Conservation (phyloP, 2,329 filamentous ascomycete species). For the Pseudofabraea citricarpa region DNA sequence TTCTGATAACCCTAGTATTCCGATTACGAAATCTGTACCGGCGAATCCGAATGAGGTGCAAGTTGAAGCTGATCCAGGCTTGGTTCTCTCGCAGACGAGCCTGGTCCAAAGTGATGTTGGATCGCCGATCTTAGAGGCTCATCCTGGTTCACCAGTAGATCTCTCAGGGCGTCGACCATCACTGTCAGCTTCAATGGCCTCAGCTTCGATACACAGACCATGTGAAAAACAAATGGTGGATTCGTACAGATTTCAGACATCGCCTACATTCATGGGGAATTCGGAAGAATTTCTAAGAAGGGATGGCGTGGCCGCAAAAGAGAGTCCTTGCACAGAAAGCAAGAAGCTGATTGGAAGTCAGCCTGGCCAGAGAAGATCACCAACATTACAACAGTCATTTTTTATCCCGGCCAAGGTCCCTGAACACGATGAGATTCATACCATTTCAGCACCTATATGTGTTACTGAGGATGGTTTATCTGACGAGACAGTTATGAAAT, state of each 20-base stretch:
- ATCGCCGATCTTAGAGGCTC: conserved; percentile 25
- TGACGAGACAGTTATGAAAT: conserved; percentile 18
- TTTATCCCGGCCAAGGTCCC: conserved; percentile 25
- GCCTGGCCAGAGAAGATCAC: conserved; percentile 13
- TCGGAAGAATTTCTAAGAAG: conserved; percentile 23
- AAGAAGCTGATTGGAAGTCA: conserved; percentile 8
- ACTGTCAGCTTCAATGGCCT: conserved; percentile 16
- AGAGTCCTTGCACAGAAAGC: conserved; percentile 6
- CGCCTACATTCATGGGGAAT: conserved; percentile 14
- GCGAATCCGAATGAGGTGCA: conserved; percentile 11
- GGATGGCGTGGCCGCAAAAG: conserved; percentile 28
- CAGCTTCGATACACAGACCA: conserved; percentile 20
- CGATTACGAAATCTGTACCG: conserved; percentile 22
- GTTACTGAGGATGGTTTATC: conserved; percentile 10
- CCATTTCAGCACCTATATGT: conserved; percentile 7
- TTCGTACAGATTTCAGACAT: conserved; percentile 17
- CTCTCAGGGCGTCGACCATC: conserved; percentile 21
- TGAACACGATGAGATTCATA: conserved; percentile 19
- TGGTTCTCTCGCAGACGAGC: conserved; percentile 22
- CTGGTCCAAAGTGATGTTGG: conserved; percentile 23
- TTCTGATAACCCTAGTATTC: conserved; percentile 21
- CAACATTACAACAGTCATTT: conserved; percentile 18
- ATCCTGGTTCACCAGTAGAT: conserved; percentile 28
- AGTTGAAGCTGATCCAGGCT: conserved; percentile 1
- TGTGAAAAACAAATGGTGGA: conserved; percentile 10